phyloP scores from a whole-genome alignment of 2,329 filamentous ascomycete species.

The Botrytis elliptica region DNA sequence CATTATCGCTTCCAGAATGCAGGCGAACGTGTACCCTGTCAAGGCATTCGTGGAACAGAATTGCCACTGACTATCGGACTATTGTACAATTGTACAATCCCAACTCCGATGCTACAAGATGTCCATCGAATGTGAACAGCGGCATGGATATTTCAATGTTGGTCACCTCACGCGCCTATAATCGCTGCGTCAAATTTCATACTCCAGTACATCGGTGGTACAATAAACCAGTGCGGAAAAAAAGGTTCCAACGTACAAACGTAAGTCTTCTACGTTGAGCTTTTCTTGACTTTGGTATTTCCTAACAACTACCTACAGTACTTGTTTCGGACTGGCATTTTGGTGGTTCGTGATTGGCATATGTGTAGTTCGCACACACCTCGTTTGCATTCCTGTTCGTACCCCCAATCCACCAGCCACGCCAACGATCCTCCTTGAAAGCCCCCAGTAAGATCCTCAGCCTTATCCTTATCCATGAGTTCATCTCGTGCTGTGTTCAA shows the following conservation, averaged over 20 bases:
- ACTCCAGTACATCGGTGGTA: background rate
- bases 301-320: background rate
- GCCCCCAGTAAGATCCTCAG: constrained; percentile 5
- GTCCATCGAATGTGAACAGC: background rate
- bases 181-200: background rate
- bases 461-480: constrained; percentile 13
- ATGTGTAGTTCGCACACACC: background rate
- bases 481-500: constrained; percentile 16
- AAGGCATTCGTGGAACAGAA: constrained; percentile 6
- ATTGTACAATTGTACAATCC: background rate
- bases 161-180: background rate
- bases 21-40: background rate
- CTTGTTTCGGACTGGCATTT: background rate
- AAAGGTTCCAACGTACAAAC: background rate
- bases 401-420: background rate
- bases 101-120: background rate
- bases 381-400: constrained; percentile 13
- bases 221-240: background rate
- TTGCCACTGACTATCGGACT: background rate
- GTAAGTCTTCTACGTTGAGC: background rate
- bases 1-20: constrained; percentile 15
- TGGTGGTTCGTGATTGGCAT: background rate
- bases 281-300: background rate
- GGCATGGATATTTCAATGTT: background rate
- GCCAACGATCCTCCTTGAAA: background rate